A percentile compares a stretch with the other conserved stretches of the same genome.
Evolutionary conservation across 495 filamentous ascomycete genomes (phyloP).

Genomic region (Oidiodendron maius): DNA sequence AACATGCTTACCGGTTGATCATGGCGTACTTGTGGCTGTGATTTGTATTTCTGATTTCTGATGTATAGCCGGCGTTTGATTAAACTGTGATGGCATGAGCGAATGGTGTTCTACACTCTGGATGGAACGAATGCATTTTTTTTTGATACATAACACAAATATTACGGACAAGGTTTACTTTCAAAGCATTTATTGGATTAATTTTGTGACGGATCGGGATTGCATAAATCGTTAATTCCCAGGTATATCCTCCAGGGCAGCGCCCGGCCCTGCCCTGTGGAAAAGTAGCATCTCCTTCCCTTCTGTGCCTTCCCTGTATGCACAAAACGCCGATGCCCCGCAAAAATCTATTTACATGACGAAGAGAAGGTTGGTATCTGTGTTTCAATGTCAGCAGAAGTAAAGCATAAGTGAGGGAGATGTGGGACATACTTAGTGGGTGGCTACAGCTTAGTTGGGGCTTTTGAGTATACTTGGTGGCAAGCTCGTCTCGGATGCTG

Average conservation of each 20-base stretch:
- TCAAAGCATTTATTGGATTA: not conserved
- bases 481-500: conserved; percentile 88
- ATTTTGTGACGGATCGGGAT: not conserved
- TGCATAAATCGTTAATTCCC: not conserved
- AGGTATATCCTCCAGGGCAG: no score
- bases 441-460: conserved; percentile 96
- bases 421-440: conserved; percentile 68
- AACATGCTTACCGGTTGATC: not conserved
- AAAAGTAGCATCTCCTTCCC: no score
- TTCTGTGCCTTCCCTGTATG: conserved; percentile 10
- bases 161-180: no score
- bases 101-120: no score
- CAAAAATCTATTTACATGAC: conserved; percentile 21
- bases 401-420: not conserved
- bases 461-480: conserved; percentile 88
- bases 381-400: conserved; percentile 5
- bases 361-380: conserved; percentile 24
- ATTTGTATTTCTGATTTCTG: not conserved
- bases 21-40: not conserved
- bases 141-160: no score
- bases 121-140: no score
- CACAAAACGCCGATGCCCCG: conserved; percentile 14
- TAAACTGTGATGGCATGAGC: no score
- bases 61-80: not conserved
- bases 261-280: no score